Evolutionary conservation across 2,329 filamentous ascomycete species (phyloP), one percentile per base, ranked within the genome.

Genomic region (Lachnellula hyalina): DNA sequence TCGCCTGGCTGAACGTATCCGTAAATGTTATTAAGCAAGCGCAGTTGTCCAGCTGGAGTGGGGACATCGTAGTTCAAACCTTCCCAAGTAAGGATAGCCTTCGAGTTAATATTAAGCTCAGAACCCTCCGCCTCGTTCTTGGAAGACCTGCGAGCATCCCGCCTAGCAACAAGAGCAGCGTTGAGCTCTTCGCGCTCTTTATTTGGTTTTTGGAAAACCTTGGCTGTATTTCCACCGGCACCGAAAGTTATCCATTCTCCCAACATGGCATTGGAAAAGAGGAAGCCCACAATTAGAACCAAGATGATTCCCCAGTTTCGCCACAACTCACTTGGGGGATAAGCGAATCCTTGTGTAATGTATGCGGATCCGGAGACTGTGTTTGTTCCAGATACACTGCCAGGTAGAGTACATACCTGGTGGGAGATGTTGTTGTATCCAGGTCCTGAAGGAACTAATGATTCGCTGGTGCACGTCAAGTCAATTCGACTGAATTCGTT

Each of bases 221-320:
- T 92, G 23, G 90, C 84, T 0, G 87, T 82, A 64, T 86, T 90
- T n/a, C 90, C 90, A 7, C 87, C 90, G 68, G 87, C 86, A 42
- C 89, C 88, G 62, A 85, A 90, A 55, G 84, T 88, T 64, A 95
- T 77, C 21, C 87, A 75, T 68, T 96, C 91, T 66, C 90, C 91
- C 0, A 93, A 77, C 15, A 89, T 77, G 40, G 90, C 85, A 61
- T 96, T 93, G 54, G 89, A 73, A 11, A 81, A 71, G 3, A 96
- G 76, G 73, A 96, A 96, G 56, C 84, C 83, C 41, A 86, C 71
- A 52, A 95, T 89, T 58, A 95, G 80, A 1, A 78, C 84, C 11
- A 91, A 68, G 57, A 95, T 84, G 59, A 96, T 94, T 1, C 88
- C 89, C 69, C 87, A 89, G 71, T 94, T 91, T 42, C 89, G 80